Percentiles rank a stretch among this genome's conserved stretches.
Evolutionary conservation across 2,329 filamentous ascomycete genomes (phyloP).

Genomic region (Dactylellina sp.): DNA sequence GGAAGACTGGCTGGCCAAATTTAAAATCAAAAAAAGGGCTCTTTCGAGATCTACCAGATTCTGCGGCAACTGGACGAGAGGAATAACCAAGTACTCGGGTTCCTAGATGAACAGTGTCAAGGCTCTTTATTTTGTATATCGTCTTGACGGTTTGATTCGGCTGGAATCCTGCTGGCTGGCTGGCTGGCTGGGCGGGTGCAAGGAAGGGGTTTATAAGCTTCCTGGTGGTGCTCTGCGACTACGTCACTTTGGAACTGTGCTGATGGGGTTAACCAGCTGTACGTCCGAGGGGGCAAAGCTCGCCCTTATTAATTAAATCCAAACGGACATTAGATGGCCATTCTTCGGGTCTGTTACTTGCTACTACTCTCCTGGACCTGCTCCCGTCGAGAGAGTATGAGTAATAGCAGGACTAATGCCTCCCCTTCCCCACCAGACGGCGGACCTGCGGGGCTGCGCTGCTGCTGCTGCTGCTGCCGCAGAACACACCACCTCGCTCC

Average conservation of each 20-base stretch:
- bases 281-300: constrained; percentile 16
- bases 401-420: constrained; percentile 5
- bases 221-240: no score
- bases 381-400: background rate
- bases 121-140: no score
- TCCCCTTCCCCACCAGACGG: constrained; percentile 18
- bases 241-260: constrained; percentile 45
- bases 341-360: no score
- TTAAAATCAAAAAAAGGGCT: background rate
- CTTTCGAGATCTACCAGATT: background rate
- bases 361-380: no score
- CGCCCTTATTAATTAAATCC: no score
- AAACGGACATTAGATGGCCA: no score
- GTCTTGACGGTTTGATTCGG: constrained; percentile 6
- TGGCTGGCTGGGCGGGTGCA: no score
- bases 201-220: no score
- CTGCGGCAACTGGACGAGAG: background rate
- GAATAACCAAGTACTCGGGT: background rate
- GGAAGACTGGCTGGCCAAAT: background rate
- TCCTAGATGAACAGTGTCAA: no score
- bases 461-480: constrained; percentile 27
- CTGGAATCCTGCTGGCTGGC: background rate
- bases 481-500: constrained; percentile 17
- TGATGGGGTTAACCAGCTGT: constrained; percentile 35
- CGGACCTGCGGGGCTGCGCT: background rate